Conservation (phyloP, 495 filamentous ascomycete species). For the Xylaria acuta region DNA sequence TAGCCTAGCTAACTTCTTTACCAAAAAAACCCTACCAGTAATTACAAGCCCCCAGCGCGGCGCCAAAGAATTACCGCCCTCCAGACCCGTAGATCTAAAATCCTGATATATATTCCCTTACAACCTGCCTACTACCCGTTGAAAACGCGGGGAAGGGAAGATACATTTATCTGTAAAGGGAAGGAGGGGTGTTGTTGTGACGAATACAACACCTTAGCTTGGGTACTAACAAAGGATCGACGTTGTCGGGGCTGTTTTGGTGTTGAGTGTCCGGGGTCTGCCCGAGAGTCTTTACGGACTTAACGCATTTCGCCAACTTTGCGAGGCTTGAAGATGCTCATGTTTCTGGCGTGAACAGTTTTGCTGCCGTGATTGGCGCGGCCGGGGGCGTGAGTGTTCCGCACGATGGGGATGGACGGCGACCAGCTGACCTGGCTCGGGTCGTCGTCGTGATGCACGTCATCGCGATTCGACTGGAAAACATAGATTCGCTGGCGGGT, state of each 20-base stretch:
- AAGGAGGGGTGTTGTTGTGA: background rate
- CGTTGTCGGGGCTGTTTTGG: background rate
- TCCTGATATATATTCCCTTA: background rate
- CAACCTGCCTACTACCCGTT: background rate
- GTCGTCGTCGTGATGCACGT: background rate
- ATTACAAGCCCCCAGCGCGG: background rate
- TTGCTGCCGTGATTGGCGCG: background rate
- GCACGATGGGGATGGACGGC: background rate
- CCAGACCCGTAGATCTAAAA: background rate
- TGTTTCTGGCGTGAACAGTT: background rate
- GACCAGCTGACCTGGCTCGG: background rate
- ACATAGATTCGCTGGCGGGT: background rate
- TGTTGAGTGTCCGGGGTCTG: slow-evolving; percentile 2
- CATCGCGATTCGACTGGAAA: background rate
- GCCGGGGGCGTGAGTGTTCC: background rate
- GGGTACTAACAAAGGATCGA: slow-evolving; percentile 1
- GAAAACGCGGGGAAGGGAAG: background rate
- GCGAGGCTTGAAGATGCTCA: background rate
- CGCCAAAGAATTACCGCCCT: background rate
- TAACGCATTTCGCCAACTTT: background rate
- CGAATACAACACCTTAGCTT: background rate
- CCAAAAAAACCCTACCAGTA: background rate
- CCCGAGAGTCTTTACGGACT: background rate
- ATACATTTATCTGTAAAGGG: background rate
- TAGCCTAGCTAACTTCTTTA: background rate